A percentile compares a stretch with the other conserved stretches of the same genome.
Evolutionary conservation across 164 flowering plant species (phyloP).

Genomic region (Annona squamosa): DNA sequence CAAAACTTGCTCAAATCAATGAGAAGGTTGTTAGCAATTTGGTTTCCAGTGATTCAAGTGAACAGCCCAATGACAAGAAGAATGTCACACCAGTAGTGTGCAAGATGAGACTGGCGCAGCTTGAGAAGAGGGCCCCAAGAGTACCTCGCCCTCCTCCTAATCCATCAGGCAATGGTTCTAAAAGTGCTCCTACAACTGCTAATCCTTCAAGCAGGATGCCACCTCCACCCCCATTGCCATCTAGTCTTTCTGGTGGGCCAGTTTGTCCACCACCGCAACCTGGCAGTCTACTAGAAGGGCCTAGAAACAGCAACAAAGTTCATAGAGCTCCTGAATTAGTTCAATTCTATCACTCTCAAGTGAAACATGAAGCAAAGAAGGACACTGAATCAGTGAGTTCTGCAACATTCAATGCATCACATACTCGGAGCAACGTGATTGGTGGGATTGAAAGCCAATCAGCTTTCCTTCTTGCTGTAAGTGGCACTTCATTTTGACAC

Average conservation of each 20-base stretch:
- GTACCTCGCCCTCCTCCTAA: constrained; percentile 86
- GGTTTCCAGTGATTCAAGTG: constrained; percentile 31
- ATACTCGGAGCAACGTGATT: constrained; percentile 91
- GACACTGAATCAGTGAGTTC: constrained; percentile 51
- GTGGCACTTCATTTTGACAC: constrained; percentile 14
- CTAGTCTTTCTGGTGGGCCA: constrained; percentile 50
- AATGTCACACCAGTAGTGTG: constrained; percentile 47
- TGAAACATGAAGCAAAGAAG: constrained; percentile 94
- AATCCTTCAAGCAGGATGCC: constrained; percentile 33
- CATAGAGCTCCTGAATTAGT: constrained; percentile 97
- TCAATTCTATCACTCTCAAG: constrained; percentile 84
- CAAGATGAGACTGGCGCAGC: constrained; percentile 60
- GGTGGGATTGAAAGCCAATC: constrained; percentile 96
- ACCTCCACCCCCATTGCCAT: constrained; percentile 44
- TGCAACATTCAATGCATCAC: constrained; percentile 39
- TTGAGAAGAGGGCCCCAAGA: constrained; percentile 83
- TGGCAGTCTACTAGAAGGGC: constrained; percentile 55
- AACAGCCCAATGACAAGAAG: constrained; percentile 35
- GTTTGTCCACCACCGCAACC: constrained; percentile 90
- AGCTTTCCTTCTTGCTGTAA: constrained; percentile 81
- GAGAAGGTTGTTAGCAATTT: constrained; percentile 36
- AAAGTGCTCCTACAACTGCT: constrained; percentile 18
- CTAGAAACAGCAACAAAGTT: constrained; percentile 68
- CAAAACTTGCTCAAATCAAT: constrained; percentile 67
- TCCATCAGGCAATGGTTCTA: constrained; percentile 37